Conservation (phyloP, 495 filamentous ascomycete genomes). For the Symbiotaphrina buchneri region DNA sequence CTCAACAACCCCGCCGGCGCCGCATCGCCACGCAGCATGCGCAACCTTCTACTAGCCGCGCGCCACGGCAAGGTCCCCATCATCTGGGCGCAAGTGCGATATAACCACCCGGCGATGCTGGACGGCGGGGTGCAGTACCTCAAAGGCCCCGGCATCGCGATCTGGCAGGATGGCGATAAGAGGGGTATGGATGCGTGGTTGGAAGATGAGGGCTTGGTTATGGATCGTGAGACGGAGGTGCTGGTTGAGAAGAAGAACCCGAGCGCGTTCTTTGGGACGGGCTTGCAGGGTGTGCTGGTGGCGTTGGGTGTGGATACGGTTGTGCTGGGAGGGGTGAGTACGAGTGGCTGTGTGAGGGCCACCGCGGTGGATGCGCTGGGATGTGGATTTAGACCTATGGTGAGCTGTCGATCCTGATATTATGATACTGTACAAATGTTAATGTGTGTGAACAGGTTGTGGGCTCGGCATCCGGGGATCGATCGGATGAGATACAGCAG, state of each 20-base stretch:
- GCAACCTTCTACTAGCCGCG: slow-evolving; percentile 11
- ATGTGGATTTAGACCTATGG: slow-evolving; percentile 13
- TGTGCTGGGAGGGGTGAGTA: slow-evolving; percentile 16
- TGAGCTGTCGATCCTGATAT: no score
- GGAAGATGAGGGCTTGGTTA: slow-evolving; percentile 12
- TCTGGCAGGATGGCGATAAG: slow-evolving; percentile 15
- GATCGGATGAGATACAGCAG: no score
- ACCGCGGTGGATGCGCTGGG: slow-evolving; percentile 15
- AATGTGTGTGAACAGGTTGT: no score
- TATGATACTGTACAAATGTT: no score
- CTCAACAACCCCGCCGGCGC: no score
- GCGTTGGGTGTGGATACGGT: slow-evolving; percentile 13
- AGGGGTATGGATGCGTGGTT: slow-evolving; percentile 11
- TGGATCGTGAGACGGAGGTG: slow-evolving; percentile 10
- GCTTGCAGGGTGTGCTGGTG: slow-evolving; percentile 11
- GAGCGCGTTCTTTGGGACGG: slow-evolving; percentile 18
- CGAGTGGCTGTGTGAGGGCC: slow-evolving; percentile 15
- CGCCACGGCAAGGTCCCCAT: slow-evolving; percentile 10
- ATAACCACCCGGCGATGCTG: slow-evolving; percentile 11
- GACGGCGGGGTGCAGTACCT: slow-evolving; percentile 13
- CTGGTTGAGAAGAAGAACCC: slow-evolving; percentile 14
- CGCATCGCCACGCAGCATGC: slow-evolving; percentile 11
- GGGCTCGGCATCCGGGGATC: no score
- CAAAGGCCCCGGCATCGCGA: slow-evolving; percentile 12
- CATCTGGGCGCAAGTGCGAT: slow-evolving; percentile 13